Evolutionary conservation across 805 yeast species (phyloP), one percentile per base, ranked within the genome.

Genomic region (Nakazawaea wyomingensis): DNA sequence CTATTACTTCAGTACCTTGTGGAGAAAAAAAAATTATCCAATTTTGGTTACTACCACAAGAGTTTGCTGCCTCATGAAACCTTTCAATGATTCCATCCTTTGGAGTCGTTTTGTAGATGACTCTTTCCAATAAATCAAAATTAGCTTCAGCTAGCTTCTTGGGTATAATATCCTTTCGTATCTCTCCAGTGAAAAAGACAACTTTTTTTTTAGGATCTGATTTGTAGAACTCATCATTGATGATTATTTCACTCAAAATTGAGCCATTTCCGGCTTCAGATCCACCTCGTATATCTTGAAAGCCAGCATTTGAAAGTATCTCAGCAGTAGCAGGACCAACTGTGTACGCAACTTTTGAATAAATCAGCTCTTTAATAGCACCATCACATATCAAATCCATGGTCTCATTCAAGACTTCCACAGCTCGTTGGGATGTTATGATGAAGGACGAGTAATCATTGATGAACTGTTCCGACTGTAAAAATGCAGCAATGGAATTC

Each of bases 1-100:
- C 74, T 10, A 89, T 80, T 1, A 61, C 67, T 22, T 72, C 74
- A 0, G 95, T 82, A 0, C 96, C 96, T 52, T 93, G 95, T 0
- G 96, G 95, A 49, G 96, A 86, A 61, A 90, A 91, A 47, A 91
- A 83, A 0, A 90, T 83, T 4, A 89, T 64, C 96, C 96, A 88
- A 43, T 66, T 66, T 13, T 51, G 45, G 5, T 54, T 52, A 2
- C 42, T 41, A 17, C 21, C 17, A 29, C 39, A 28, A 2, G n/a
- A 10, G 18, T 44, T 36, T 20, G 51, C 39, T 11, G 30, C 41
- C 22, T 30, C 36, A 18, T 47, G 36, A 40, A 72, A 72, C 26
- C 74, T 61, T 1, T 57, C 60, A 3, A 68, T 56, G 6, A 77
- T 73, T 42, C 77, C 76, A 1, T 60, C 60, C 44, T 76, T 62